Conservation (phyloP, 2,329 filamentous ascomycete genomes). For the Xylaria sp. region DNA sequence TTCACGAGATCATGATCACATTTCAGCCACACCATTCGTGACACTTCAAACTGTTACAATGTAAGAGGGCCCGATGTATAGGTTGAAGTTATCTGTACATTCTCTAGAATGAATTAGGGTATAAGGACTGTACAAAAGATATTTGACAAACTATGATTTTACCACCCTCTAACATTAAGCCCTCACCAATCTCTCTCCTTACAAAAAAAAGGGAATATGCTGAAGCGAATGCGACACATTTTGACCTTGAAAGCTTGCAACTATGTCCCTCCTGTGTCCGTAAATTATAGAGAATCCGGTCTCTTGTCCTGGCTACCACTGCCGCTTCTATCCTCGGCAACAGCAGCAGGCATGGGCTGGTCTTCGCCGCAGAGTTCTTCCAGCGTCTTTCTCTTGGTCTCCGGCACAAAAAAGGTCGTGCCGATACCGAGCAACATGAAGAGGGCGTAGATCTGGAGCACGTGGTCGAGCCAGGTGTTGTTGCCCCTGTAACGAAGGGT, state of each 20-base stretch:
- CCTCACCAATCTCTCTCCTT: constrained; percentile 2
- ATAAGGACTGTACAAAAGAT: constrained; percentile 6
- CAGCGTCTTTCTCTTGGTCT: constrained; percentile 79
- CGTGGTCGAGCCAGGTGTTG: constrained; percentile 77
- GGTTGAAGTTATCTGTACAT: constrained; percentile 19
- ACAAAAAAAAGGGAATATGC: background rate
- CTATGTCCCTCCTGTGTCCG: background rate
- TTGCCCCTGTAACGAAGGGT: constrained; percentile 61
- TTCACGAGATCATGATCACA: background rate
- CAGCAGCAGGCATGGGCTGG: constrained; percentile 31
- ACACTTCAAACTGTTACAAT: no score
- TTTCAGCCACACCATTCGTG: no score
- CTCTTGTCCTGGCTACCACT: constrained; percentile 34
- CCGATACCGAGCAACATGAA: constrained; percentile 80
- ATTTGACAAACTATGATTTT: background rate
- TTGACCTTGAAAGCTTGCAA: background rate
- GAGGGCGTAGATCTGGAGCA: constrained; percentile 77
- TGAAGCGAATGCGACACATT: constrained; percentile 15
- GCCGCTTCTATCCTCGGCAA: background rate
- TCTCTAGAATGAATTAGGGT: constrained; percentile 22
- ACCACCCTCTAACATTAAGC: constrained; percentile 2
- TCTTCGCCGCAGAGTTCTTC: constrained; percentile 66
- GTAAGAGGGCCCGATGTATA: background rate
- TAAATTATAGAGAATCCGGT: constrained; percentile 27
- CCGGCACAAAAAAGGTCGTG: constrained; percentile 75